Evolutionary conservation across 2,329 filamentous ascomycete genomes (phyloP), one percentile per base, ranked within the genome.

Genomic region (Fusarium siculi): DNA sequence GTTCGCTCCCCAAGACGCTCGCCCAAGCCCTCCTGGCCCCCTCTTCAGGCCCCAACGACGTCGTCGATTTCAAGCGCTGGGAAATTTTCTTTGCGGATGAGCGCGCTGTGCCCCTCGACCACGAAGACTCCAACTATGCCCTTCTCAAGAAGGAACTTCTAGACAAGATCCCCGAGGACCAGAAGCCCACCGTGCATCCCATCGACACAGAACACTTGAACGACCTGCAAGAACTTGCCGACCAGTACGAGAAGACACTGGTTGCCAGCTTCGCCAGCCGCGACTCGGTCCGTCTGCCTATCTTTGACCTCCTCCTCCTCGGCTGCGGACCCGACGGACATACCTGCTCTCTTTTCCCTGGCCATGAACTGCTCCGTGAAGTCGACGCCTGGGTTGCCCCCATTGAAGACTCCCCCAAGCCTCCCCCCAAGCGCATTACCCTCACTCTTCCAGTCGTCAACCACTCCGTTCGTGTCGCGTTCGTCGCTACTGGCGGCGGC

Each of bases 61-160:
- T 85, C 8, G 84, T 95, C 75, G 87, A 93, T 78, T 97, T 97
- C 84, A 86, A 88, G 81, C 94, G 93, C 82, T 99, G 96, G 96
- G 93, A 98, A 79, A 94, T 99, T 80, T 99, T 98, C 88, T 98
- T 98, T 83, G 96, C 96, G 80, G 96, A 99, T 81, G 96, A 99
- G 87, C 93, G 96, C 79, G 94, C 94, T 77, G 96, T 98, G 59
- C 93, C 96, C 28, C 91, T 98, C 76, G 92, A 96, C 82, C 93
- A 98, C 84, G 88, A 90, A 74, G 96, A 99, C 85, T 97, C 95
- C 86, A 99, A 98, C 86, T 97, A 98, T 85, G 90, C 87, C 69
- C 90, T 98, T 49, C 85, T 98, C 76, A 96, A 97, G 86, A 86
- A 90, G 53, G 95, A 98, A 84, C 87, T 98, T 56, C 87, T 99